phyloP scores from a whole-genome alignment of 441 rosid genomes.

The Cnidoscolus chayamansa region DNA sequence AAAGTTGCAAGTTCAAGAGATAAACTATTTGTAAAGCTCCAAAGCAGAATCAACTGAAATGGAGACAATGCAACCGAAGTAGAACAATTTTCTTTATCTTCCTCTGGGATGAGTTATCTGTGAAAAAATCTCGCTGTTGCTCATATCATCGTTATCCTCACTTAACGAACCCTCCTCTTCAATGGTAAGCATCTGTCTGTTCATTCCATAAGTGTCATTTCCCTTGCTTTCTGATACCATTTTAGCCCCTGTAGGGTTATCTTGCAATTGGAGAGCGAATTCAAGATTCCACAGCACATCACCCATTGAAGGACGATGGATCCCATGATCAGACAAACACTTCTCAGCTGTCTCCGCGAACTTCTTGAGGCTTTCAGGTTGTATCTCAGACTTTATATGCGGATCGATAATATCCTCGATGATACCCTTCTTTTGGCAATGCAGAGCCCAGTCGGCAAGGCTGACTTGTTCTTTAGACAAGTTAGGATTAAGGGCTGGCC shows the following conservation, averaged over 20 bases:
- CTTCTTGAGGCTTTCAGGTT: constrained; percentile 55
- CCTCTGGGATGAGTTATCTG: constrained; percentile 92
- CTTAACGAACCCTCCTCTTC: constrained; percentile 79
- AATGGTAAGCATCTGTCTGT: constrained; percentile 58
- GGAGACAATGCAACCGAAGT: too few relatives aligned
- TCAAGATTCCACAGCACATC: constrained; percentile 92
- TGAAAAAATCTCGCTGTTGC: constrained; percentile 76
- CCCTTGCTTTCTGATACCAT: constrained; percentile 39
- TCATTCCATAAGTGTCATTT: constrained; percentile 41
- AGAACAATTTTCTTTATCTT: constrained; percentile 34
- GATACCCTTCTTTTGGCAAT: constrained; percentile 48
- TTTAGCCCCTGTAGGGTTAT: constrained; percentile 64
- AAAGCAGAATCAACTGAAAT: too few relatives aligned
- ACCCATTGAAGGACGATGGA: constrained; percentile 89
- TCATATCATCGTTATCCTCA: constrained; percentile 71
- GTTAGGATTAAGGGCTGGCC: constrained; percentile 65
- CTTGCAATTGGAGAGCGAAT: constrained; percentile 84
- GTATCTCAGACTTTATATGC: constrained; percentile 45
- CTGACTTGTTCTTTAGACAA: constrained; percentile 71
- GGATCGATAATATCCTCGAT: constrained; percentile 59
- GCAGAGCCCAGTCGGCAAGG: constrained; percentile 70
- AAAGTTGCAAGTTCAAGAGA: too few relatives aligned
- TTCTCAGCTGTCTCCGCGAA: constrained; percentile 70
- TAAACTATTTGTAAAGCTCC: too few relatives aligned
- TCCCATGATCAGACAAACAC: constrained; percentile 68